Evolutionary conservation across 768 basidiomycete species (phyloP).

Genomic region (Pholiota molesta): DNA sequence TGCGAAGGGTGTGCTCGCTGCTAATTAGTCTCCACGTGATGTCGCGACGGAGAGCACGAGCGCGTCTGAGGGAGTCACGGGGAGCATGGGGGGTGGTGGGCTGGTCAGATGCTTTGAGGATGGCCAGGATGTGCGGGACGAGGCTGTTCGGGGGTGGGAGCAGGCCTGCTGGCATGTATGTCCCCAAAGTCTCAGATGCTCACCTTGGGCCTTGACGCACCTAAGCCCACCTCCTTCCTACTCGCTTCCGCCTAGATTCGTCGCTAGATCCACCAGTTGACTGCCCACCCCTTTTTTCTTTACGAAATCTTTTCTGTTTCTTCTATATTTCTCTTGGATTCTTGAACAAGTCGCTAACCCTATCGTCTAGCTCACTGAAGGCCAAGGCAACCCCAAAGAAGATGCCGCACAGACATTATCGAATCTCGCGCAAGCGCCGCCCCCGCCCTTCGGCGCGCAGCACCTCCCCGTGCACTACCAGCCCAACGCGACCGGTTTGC

Average conservation of each 20-base stretch:
- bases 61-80: conserved; percentile 39
- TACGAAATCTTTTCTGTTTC: neutral
- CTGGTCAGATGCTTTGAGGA: neutral
- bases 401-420: conserved; percentile 58
- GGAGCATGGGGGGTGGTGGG: conserved; percentile 23
- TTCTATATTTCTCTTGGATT: conserved; percentile 8
- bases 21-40: conserved; percentile 38
- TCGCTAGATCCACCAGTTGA: too few species aligned
- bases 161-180: neutral
- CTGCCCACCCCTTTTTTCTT: neutral
- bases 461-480: conserved; percentile 37
- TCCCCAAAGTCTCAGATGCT: neutral
- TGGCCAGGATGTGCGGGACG: neutral
- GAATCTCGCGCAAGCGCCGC: conserved; percentile 47
- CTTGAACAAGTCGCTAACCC: conserved; percentile 4
- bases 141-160: neutral
- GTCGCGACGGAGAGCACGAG: conserved; percentile 42
- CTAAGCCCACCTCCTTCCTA: neutral
- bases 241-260: too few species aligned
- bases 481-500: conserved; percentile 37
- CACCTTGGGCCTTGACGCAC: neutral
- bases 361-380: conserved; percentile 36
- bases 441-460: conserved; percentile 38
- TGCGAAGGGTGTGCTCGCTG: neutral
- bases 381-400: conserved; percentile 57